Base-by-base conservation (phyloP, 1,139 yeast species). In the Candida pseudoviswanathii region DNA sequence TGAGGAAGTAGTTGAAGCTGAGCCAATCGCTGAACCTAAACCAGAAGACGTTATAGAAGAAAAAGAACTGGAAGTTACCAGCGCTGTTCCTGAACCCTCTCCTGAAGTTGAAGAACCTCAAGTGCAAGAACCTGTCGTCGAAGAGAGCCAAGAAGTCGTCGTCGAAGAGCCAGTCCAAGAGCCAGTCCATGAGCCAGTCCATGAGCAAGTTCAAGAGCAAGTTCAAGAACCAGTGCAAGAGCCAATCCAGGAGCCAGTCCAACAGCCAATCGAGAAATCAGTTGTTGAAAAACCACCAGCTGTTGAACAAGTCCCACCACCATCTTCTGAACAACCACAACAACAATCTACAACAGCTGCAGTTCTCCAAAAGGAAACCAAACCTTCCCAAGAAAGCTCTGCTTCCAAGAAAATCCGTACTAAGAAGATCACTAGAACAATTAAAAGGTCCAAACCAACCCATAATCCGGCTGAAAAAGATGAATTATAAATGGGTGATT, bases 391-490 rank as follows among this genome's bases (percentile, higher is more conserved):
- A 27, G 30, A 27, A 5, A 34, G 34, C n/a, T 30, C 45, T 9
- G 25, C 48, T n/a, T 25, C 43, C 24, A 49, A 27, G 16, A 51
- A 38, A 40, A 41, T 32, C 21, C 34, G 34, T 16, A 49, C 53
- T 9, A 51, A 36, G 45, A 46, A 47, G 37, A 46, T 49, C 24
- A 54, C 54, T 22, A 52, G 43, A 49, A 51, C 54, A 5, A 36
- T 51, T n/a, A 47, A 25, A 30, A 52, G 46, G 43, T 38, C 51
- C 31, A 51, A 45, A 31, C 8, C 44, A 31, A 43, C 53, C 2
- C 27, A 21, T 32, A 48, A 46, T 41, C 49, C 47, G 11, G 43
- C 43, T 43, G 54, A 47, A 41, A 54, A 54, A 43, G 57, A 54
- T 50, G 57, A 54, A 44, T 52, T 54, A 40, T 54, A 47, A 41